phyloP scores from a whole-genome alignment of 495 filamentous ascomycete species.

The Parmelia sp. region DNA sequence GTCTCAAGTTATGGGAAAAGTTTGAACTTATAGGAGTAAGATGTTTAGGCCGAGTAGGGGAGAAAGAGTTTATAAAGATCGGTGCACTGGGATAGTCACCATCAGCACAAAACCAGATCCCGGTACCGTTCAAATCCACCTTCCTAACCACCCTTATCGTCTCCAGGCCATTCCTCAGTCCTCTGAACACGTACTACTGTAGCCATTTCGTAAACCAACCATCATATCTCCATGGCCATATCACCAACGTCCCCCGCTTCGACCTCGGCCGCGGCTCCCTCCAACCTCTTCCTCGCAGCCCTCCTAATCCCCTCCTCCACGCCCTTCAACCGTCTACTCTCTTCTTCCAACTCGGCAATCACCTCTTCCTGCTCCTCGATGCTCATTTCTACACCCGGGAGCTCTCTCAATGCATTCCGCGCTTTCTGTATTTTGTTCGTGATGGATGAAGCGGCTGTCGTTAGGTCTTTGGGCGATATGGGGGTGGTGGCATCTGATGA shows the following conservation, averaged over 20 bases:
- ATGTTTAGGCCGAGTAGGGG: no score
- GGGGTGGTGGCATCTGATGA: slow-evolving; percentile 31
- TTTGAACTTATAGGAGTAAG: no score
- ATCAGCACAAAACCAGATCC: no score
- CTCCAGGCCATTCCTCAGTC: not conserved
- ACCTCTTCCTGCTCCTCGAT: slow-evolving; percentile 74
- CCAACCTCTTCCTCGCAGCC: slow-evolving; percentile 33
- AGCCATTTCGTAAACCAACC: not conserved
- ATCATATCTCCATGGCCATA: slow-evolving; percentile 10
- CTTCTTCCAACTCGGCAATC: slow-evolving; percentile 66
- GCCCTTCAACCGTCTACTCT: slow-evolving; percentile 52
- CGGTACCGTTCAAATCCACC: no score
- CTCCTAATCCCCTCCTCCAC: slow-evolving; percentile 27
- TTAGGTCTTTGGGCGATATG: slow-evolving; percentile 71
- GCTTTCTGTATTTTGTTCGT: slow-evolving; percentile 78
- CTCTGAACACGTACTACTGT: no score
- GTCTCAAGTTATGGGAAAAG: no score
- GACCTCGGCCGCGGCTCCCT: not conserved
- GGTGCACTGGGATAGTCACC: no score
- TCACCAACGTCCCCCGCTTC: slow-evolving; percentile 2
- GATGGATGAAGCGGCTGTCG: slow-evolving; percentile 63
- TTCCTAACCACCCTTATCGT: no score
- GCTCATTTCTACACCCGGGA: slow-evolving; percentile 70
- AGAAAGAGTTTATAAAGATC: no score
- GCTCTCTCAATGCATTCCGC: slow-evolving; percentile 53